Base-by-base conservation (phyloP, 23 red algal species). In the Cyanidium caldarium region DNA sequence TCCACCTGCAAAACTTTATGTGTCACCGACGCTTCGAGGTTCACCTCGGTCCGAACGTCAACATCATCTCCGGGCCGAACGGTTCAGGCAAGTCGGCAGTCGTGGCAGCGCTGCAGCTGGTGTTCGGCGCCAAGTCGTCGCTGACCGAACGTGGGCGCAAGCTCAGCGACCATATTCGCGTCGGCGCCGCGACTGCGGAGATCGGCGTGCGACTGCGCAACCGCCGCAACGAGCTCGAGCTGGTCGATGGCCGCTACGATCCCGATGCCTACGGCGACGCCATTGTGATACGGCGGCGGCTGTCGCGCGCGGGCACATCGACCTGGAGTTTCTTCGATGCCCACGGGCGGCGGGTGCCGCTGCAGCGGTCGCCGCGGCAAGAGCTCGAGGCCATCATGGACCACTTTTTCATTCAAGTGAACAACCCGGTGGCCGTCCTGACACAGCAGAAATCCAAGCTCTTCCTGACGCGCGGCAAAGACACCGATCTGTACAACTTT, bases 1-100 rank as follows among this genome's bases (percentile, higher is more conserved):
- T 95, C 26, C 71, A 57, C 29, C 17, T 95, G 79, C 45, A 85
- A 56, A 82, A 83, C 69, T 95, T 95, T 72, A 87, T 95, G 83
- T 81, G 90, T 67, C 90, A 95, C 67, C 36, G 36, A 3, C 67
- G 79, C 66, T 87, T 87, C 68, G 78, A 87, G 45, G 80, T 84
- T 44, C 41, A 65, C 0, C 68, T 95, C 30, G 83, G 83, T 0
- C 84, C 83, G 14, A 95, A 87, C 46, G 83, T 95, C 3, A 95
- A 95, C 40, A 87, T 95, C 44, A 80, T 95, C 33, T 70, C 83
- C 25, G 90, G 90, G 21, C 75, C 51, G 12, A 95, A 95, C 51
- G 90, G 90, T 1, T 85, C 79, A 37, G 90, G 90, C 19, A 95
- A 95, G 74, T 80, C 73, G 33, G 90, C 90, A 17, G 84, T 95